Evolutionary conservation across 768 basidiomycete species (phyloP).

Genomic region (Auriculariales sp.): DNA sequence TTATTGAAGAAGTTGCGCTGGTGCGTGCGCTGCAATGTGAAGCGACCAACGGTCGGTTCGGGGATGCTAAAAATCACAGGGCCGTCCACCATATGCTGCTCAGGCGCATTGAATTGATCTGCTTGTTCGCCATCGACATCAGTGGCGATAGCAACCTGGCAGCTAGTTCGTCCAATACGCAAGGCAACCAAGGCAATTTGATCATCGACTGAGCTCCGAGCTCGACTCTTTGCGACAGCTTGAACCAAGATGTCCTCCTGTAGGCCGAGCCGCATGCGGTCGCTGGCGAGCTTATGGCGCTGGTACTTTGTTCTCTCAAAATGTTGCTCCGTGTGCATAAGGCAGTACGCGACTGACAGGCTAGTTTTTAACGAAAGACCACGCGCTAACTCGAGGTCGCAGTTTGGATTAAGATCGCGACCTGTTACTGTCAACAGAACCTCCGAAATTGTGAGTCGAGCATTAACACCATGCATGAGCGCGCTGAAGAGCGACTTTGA

Average conservation of each 20-base stretch:
- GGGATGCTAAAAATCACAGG: constrained; percentile 11
- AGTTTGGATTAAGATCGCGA: constrained; percentile 67
- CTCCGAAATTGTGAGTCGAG: constrained; percentile 43
- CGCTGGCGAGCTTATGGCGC: constrained; percentile 7
- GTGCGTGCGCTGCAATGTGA: constrained; percentile 4
- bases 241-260: constrained; percentile 35
- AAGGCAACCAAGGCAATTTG: constrained; percentile 29
- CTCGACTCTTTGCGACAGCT: constrained; percentile 26
- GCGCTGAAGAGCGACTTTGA: constrained; percentile 17
- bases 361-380: constrained; percentile 48
- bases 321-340: constrained; percentile 19
- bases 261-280: constrained; percentile 39
- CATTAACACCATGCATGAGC: constrained; percentile 40
- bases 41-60: constrained; percentile 16
- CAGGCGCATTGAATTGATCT: constrained; percentile 28
- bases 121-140: constrained; percentile 56
- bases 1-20: constrained; percentile 4
- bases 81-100: constrained; percentile 27
- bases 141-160: constrained; percentile 54
- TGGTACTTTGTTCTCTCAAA: constrained; percentile 2
- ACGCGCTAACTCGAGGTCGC: constrained; percentile 47
- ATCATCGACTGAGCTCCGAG: constrained; percentile 12
- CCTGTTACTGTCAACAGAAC: constrained; percentile 58
- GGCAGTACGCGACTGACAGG: constrained; percentile 40
- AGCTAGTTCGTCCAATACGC: constrained; percentile 29